Conservation (phyloP, 352 stramenopile genomes). For the Phytophthora citrophthora region DNA sequence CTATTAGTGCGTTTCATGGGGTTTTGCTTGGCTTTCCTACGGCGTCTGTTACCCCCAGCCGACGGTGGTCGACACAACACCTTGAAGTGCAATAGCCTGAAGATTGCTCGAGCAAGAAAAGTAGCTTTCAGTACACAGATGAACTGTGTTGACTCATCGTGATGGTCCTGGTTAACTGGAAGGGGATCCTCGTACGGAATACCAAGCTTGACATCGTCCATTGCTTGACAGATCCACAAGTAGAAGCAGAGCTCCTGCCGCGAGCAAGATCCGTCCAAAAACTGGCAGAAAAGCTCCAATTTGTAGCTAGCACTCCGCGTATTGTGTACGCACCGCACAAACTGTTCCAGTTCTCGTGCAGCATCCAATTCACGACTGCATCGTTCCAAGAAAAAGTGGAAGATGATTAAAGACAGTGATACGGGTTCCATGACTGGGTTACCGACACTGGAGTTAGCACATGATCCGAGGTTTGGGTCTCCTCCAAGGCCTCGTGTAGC, state of each 20-base stretch:
- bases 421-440: constrained; percentile 10
- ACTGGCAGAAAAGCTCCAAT: constrained; percentile 65
- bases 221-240: constrained; percentile 59
- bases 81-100: constrained; percentile 52
- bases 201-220: constrained; percentile 51
- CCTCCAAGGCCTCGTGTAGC: constrained; percentile 16
- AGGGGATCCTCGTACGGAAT: constrained; percentile 50
- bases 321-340: constrained; percentile 44
- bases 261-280: constrained; percentile 45
- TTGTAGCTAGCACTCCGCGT: constrained; percentile 36
- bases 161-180: not conserved
- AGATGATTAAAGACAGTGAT: constrained; percentile 41
- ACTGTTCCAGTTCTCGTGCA: constrained; percentile 36
- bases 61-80: constrained; percentile 21
- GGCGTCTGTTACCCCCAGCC: constrained; percentile 1
- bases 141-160: constrained; percentile 14
- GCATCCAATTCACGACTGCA: constrained; percentile 41
- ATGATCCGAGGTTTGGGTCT: constrained; percentile 8
- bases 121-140: constrained; percentile 62
- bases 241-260: constrained; percentile 59
- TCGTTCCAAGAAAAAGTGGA: constrained; percentile 69
- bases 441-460: constrained; percentile 2
- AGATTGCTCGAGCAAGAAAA: constrained; percentile 60
- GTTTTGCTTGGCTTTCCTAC: constrained; percentile 24
- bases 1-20: constrained; percentile 12